These are phyloP conservation scores for Dichotomopilus funicola DNA, from an alignment of 2,329 filamentous ascomycete species.

Conservation along the genomic window DNA sequence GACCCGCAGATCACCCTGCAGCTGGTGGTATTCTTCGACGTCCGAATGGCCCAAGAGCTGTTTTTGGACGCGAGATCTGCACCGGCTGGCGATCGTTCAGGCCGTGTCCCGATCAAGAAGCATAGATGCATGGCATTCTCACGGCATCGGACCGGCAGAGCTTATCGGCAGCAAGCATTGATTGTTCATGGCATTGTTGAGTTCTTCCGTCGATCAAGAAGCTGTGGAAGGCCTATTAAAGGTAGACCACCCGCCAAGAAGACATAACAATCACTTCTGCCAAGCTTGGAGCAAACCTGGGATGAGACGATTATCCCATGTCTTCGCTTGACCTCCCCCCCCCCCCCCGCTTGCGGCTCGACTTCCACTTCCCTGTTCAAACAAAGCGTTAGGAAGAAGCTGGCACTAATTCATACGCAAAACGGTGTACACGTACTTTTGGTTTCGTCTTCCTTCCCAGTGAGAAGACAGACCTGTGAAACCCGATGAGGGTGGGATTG, in stretches of 20 bases:
- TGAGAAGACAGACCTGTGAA: too few relatives aligned
- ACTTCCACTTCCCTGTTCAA: too few relatives aligned
- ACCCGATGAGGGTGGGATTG: too few relatives aligned
- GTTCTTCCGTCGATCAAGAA: slow-evolving; percentile 4
- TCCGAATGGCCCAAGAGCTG: background rate
- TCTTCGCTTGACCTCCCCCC: too few relatives aligned
- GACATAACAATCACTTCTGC: background rate
- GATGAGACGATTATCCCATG: background rate
- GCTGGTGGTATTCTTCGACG: background rate
- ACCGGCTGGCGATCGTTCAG: slow-evolving; percentile 1
- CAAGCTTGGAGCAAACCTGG: background rate
- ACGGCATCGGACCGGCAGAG: background rate
- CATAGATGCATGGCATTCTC: background rate
- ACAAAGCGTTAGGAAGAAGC: too few relatives aligned
- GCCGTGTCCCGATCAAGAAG: background rate
- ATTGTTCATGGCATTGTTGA: background rate
- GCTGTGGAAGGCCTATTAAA: slow-evolving; percentile 3
- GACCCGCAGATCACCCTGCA: background rate
- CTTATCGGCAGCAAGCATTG: background rate
- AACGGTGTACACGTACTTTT: too few relatives aligned
- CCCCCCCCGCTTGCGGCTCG: too few relatives aligned
- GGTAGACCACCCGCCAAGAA: background rate
- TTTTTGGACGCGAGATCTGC: slow-evolving; percentile 1
- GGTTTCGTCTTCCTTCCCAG: too few relatives aligned
- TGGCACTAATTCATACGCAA: too few relatives aligned